Conservation (phyloP, 2,329 filamentous ascomycete species). For the Colletotrichum chrysophilum region DNA sequence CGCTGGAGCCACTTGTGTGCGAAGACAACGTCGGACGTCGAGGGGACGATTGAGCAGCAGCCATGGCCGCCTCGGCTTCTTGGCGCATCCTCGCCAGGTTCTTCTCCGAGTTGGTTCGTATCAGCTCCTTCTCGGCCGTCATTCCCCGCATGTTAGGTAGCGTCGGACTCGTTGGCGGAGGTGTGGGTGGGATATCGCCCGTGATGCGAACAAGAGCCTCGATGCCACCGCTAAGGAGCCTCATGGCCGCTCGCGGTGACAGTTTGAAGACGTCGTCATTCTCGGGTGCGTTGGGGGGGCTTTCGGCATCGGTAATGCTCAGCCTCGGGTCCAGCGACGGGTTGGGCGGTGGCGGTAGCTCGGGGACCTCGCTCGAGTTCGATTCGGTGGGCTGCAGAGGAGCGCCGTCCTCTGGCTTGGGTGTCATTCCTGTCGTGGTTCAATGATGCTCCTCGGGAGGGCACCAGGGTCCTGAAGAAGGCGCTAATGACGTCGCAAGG, state of each 20-base stretch:
- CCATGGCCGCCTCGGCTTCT: constrained; percentile 35
- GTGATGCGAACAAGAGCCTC: constrained; percentile 75
- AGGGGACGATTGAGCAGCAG: neutral
- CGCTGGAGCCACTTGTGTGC: constrained; percentile 20
- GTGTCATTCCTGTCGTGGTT: neutral
- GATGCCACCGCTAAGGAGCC: constrained; percentile 75
- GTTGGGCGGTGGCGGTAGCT: constrained; percentile 48
- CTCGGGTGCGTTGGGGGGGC: constrained; percentile 33
- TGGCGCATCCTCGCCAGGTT: constrained; percentile 52
- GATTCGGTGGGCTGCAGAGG: constrained; percentile 24
- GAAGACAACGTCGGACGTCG: constrained; percentile 4
- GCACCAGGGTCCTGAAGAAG: neutral
- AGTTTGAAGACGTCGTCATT: constrained; percentile 76
- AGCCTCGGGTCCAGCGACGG: constrained; percentile 43
- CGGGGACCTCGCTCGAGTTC: constrained; percentile 28
- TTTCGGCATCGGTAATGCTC: constrained; percentile 26
- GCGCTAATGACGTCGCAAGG: neutral
- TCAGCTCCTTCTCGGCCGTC: constrained; percentile 66
- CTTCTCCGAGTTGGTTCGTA: constrained; percentile 63
- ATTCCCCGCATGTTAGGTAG: constrained; percentile 70
- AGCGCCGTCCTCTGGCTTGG: neutral
- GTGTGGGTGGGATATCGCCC: constrained; percentile 82
- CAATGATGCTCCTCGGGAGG: neutral
- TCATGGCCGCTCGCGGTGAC: constrained; percentile 75
- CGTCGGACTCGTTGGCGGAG: constrained; percentile 66